A percentile compares a stretch with the other conserved stretches of the same genome.
These are phyloP conservation scores for Barbatosphaeria neglecta DNA, from an alignment of 495 filamentous ascomycete genomes.

Conservation along the genomic window DNA sequence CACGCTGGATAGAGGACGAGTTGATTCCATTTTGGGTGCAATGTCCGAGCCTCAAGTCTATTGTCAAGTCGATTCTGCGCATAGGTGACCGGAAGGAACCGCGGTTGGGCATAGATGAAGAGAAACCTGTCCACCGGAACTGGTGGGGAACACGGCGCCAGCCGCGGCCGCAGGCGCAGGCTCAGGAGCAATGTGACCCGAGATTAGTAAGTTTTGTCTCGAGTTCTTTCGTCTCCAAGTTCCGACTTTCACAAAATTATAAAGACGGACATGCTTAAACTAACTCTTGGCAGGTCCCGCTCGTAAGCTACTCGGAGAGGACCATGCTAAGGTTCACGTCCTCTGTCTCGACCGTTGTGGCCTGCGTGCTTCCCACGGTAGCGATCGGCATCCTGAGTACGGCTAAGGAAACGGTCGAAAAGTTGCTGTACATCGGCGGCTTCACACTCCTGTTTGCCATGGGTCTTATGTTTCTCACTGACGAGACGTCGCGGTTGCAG, in stretches of 20 bases:
- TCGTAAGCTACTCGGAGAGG: background rate
- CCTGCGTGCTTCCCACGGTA: conserved; percentile 9
- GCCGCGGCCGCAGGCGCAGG: no score
- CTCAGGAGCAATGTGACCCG: no score
- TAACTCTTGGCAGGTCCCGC: no score
- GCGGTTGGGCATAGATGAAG: no score
- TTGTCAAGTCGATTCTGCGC: background rate
- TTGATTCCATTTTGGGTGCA: conserved; percentile 1
- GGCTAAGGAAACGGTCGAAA: background rate
- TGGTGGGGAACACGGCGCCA: no score
- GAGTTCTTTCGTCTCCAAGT: no score
- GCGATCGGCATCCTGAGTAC: conserved; percentile 8
- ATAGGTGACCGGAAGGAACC: no score
- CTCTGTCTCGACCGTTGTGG: conserved; percentile 3
- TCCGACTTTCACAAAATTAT: background rate
- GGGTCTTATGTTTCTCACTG: conserved; percentile 6
- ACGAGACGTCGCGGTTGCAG: conserved; percentile 6
- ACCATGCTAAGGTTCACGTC: conserved; percentile 3
- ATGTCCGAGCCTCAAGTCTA: background rate
- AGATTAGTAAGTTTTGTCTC: no score
- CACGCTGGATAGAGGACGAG: conserved; percentile 7
- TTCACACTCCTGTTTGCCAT: conserved; percentile 10
- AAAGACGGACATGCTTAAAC: no score
- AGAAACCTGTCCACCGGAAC: no score
- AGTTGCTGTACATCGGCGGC: conserved; percentile 6